Conservation (phyloP, 1,284 basidiomycete genomes). For the Leccinum subfulvum region DNA sequence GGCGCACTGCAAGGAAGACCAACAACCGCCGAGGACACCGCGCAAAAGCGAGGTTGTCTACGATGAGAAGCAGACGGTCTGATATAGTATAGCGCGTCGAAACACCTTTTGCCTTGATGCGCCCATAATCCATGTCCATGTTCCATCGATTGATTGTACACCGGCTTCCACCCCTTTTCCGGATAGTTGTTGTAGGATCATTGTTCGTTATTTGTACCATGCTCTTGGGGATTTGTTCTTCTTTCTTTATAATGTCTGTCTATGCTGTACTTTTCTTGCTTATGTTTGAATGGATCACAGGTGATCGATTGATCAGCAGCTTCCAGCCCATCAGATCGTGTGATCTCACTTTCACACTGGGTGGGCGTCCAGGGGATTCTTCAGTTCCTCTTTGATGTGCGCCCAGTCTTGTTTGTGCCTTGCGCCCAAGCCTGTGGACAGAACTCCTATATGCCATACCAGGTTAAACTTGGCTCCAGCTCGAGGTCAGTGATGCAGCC, state of each 20-base stretch:
- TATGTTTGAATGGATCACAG: constrained; percentile 8
- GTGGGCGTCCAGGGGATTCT: neutral
- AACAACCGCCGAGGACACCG: neutral
- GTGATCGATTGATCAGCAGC: neutral
- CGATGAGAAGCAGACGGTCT: constrained; percentile 3
- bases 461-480: no score
- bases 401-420: neutral
- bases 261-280: constrained; percentile 1
- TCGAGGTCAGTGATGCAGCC: no score
- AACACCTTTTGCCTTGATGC: neutral
- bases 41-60: neutral
- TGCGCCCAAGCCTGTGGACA: no score
- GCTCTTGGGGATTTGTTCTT: neutral
- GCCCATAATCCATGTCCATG: constrained; percentile 1
- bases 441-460: no score
- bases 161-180: neutral
- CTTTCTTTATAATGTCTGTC: neutral
- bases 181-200: neutral
- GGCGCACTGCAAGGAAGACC: constrained; percentile 18
- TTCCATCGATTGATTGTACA: neutral
- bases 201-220: neutral
- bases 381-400: neutral
- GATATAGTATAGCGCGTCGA: neutral
- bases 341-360: neutral
- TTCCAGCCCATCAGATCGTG: neutral